phyloP scores from a whole-genome alignment of 106 monocot species.

The Apostasia ramifera region DNA sequence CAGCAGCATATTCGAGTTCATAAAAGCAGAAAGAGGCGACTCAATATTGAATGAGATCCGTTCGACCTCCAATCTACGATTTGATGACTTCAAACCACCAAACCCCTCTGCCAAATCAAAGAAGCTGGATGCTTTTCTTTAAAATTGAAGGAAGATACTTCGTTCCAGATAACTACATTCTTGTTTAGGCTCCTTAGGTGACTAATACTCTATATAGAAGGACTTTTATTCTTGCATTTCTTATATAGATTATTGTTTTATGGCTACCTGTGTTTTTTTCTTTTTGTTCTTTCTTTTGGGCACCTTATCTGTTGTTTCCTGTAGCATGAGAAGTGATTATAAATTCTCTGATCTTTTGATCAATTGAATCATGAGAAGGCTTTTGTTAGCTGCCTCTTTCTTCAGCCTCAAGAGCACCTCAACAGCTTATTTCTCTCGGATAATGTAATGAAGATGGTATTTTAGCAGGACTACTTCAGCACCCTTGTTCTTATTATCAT shows the following conservation, averaged over 20 bases:
- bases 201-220: too few relatives aligned
- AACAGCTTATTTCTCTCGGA: too few relatives aligned
- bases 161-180: neutral
- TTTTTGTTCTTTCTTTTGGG: neutral
- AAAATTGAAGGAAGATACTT: constrained; percentile 6
- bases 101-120: constrained; percentile 22
- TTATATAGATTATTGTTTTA: constrained; percentile 3
- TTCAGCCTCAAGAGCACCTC: too few relatives aligned
- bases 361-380: neutral
- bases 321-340: constrained; percentile 1
- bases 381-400: too few relatives aligned
- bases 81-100: constrained; percentile 56
- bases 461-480: too few relatives aligned
- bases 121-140: constrained; percentile 64
- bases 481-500: too few relatives aligned
- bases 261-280: constrained; percentile 7
- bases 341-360: constrained; percentile 1
- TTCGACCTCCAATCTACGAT: constrained; percentile 24
- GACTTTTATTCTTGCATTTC: too few relatives aligned
- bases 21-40: constrained; percentile 68
- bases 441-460: too few relatives aligned
- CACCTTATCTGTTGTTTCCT: constrained; percentile 4
- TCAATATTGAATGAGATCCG: constrained; percentile 36
- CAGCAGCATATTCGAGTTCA: constrained; percentile 44
- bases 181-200: neutral